phyloP scores from a whole-genome alignment of 371 early-diverging fungal species.

The Vairimorpha apis region DNA sequence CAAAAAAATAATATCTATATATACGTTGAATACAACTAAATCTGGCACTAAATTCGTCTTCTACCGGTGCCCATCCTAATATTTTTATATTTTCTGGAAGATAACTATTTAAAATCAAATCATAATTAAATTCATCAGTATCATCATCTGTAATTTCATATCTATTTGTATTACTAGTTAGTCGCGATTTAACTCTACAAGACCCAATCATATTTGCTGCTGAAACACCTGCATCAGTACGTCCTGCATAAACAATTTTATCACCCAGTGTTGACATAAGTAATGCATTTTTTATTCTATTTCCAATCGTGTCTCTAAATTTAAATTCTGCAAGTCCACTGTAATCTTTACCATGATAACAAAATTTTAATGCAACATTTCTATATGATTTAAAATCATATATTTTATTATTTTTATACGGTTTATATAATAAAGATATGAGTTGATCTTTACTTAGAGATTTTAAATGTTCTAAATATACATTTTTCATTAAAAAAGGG shows the following conservation, averaged over 20 bases:
- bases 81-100: constrained; percentile 59
- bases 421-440: constrained; percentile 7
- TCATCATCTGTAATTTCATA: constrained; percentile 10
- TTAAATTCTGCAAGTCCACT: constrained; percentile 28
- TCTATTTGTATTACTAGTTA: neutral
- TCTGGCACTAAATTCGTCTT: constrained; percentile 56
- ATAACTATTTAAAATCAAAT: constrained; percentile 53
- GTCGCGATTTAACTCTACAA: constrained; percentile 16
- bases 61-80: constrained; percentile 56
- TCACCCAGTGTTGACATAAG: constrained; percentile 18
- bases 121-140: constrained; percentile 53
- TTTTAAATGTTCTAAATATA: constrained; percentile 8
- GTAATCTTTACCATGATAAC: constrained; percentile 48
- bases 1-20: constrained; percentile 60
- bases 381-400: neutral
- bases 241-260: constrained; percentile 51
- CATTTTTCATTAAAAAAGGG: constrained; percentile 10
- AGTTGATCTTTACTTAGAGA: constrained; percentile 28
- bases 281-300: constrained; percentile 36
- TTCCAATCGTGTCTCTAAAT: constrained; percentile 25
- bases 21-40: constrained; percentile 56
- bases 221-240: constrained; percentile 62
- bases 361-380: constrained; percentile 44
- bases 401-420: neutral
- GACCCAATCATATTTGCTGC: constrained; percentile 55